These are phyloP conservation scores for Penicillium alfredii DNA, from an alignment of 495 filamentous ascomycete genomes.

Conservation along the genomic window DNA sequence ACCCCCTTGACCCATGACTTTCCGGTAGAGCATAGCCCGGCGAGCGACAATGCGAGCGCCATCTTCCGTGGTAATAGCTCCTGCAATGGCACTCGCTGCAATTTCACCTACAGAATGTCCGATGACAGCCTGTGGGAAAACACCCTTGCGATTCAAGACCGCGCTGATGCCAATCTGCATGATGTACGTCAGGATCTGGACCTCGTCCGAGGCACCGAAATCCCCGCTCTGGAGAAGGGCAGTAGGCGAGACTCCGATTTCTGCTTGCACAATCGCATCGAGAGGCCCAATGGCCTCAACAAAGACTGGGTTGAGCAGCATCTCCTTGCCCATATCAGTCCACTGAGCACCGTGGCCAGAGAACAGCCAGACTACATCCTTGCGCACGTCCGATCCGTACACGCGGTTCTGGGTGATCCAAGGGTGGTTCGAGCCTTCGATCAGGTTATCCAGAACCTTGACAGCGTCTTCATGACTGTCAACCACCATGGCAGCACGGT, in stretches of 20 bases:
- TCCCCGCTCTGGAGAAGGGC: constrained; percentile 21
- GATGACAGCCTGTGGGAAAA: constrained; percentile 24
- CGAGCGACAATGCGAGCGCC: constrained; percentile 27
- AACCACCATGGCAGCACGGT: constrained; percentile 18
- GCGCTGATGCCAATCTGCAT: constrained; percentile 28
- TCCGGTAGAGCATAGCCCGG: constrained; percentile 29
- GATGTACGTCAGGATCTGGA: constrained; percentile 29
- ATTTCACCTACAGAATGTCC: constrained; percentile 37
- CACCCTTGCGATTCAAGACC: constrained; percentile 18
- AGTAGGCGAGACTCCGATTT: constrained; percentile 28
- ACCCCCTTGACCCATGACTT: constrained; percentile 41
- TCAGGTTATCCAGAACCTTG: no score
- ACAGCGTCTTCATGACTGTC: constrained; percentile 16
- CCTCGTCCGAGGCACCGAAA: constrained; percentile 19
- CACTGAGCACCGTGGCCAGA: constrained; percentile 65
- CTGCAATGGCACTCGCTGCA: constrained; percentile 23
- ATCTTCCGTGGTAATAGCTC: constrained; percentile 20
- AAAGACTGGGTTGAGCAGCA: constrained; percentile 28
- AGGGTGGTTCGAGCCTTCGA: no score
- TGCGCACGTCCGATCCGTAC: no score
- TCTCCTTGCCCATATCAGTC: constrained; percentile 47
- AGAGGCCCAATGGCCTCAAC: not conserved
- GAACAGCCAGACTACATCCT: constrained; percentile 17
- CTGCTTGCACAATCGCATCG: constrained; percentile 21
- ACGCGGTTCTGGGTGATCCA: no score